Base-by-base conservation (phyloP, 2,329 filamentous ascomycete species). In the Rhynchosporium agropyri region DNA sequence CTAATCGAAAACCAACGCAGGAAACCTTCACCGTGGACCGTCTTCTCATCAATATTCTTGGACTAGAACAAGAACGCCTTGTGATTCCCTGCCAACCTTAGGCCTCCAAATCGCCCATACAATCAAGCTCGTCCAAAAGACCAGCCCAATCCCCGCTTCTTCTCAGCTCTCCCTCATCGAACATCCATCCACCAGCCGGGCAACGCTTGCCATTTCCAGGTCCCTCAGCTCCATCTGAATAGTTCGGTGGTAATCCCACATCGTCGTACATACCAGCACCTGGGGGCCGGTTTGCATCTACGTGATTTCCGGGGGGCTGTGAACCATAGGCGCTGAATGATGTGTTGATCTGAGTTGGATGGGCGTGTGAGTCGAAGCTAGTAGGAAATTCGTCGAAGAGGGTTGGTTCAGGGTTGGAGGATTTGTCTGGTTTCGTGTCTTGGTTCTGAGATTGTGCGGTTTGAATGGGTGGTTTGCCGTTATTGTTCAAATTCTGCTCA, bases 131-230 rank as follows among this genome's bases (percentile, higher is more conserved):
- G 49, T 48, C 43, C 7, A 58, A 43, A 29, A 58, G n/a, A 10
- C 28, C 43, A 2, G 56, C 43, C 56, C 56, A 58, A 36, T 38
- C 43, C 20, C 31, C 43, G 10, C 12, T 9, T 12, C 36, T 26
- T 10, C 15, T 48, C 56, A 58, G 29, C 15, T 12, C 56, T 29
- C 28, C 45, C 31, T 58, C 43, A 58, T 49, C 42, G 13, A 58
- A 58, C n/a, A 48, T 15, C 56, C 56, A 58, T 49, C 56, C 56
- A 36, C 56, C 56, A 29, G 31, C 15, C 15, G 56, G 56, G 40
- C 26, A 31, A 36, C 20, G 26, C 43, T 15, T 40, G 15, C 33
- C 31, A 9, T 15, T 28, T n/a, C 56, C 56, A 9, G 42, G 29
- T n/a, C 43, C 42, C 26, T 49, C 42, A 29, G 45, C 45, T 26